These are phyloP conservation scores for Paxillus rubicundulus DNA, from an alignment of 768 basidiomycete species.

Conservation along the genomic window DNA sequence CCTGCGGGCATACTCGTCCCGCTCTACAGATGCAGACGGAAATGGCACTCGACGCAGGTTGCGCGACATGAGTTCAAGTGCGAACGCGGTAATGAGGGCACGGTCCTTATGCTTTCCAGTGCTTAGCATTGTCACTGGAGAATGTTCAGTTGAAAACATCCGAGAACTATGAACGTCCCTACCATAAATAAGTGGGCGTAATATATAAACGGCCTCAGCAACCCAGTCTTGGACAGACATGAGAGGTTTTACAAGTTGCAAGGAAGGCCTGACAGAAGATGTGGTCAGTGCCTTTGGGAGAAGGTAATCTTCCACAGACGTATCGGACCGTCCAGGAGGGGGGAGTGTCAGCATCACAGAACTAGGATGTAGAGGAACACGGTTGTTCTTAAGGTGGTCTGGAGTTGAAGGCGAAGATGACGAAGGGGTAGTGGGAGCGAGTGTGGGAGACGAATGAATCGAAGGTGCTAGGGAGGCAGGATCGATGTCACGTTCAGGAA, in stretches of 20 bases:
- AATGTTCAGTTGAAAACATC: conserved; percentile 1
- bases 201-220: conserved; percentile 65
- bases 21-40: conserved; percentile 60
- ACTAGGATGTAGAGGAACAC: conserved; percentile 61
- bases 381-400: conserved; percentile 81
- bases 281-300: conserved; percentile 79
- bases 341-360: conserved; percentile 52
- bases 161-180: conserved; percentile 20
- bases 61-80: conserved; percentile 72
- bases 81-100: conserved; percentile 62
- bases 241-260: conserved; percentile 61
- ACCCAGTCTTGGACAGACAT: conserved; percentile 70
- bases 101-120: conserved; percentile 38
- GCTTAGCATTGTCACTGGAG: conserved; percentile 24
- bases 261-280: conserved; percentile 67
- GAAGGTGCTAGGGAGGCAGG: conserved; percentile 61
- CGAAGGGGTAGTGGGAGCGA: conserved; percentile 55
- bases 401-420: conserved; percentile 63
- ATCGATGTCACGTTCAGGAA: conserved; percentile 88
- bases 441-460: conserved; percentile 55
- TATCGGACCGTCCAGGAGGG: conserved; percentile 48
- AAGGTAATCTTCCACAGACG: conserved; percentile 74
- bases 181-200: conserved; percentile 81
- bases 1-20: conserved; percentile 75
- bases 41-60: conserved; percentile 68